These are phyloP conservation scores for Gastrolobium bilobum DNA, from an alignment of 306 rosid genomes.

Conservation along the genomic window DNA sequence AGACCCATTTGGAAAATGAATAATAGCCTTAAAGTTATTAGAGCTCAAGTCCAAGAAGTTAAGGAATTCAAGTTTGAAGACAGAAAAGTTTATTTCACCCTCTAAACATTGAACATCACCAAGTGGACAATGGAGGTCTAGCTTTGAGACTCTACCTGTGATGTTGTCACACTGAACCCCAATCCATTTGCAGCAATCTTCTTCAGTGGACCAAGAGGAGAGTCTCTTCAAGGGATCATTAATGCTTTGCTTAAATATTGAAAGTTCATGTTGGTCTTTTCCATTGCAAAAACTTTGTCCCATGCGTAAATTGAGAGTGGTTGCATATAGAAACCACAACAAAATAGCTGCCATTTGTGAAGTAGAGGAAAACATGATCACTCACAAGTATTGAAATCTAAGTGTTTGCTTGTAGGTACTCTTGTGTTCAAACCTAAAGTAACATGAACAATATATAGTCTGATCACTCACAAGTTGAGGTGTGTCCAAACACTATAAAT, in stretches of 20 bases:
- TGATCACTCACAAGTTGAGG: no score
- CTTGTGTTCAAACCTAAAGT: no score
- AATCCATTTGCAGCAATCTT: slow-evolving; percentile 21
- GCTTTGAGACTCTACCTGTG: slow-evolving; percentile 2
- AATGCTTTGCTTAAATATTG: slow-evolving; percentile 4
- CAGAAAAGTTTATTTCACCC: slow-evolving; percentile 9
- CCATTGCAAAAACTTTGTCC: background rate
- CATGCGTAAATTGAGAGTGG: background rate
- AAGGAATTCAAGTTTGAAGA: background rate
- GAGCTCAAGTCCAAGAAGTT: background rate
- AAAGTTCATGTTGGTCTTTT: slow-evolving; percentile 10
- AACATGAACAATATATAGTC: no score
- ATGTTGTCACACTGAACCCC: slow-evolving; percentile 21
- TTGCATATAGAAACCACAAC: background rate
- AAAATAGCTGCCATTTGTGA: background rate
- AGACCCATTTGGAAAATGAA: background rate
- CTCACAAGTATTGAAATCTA: background rate
- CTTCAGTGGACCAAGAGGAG: slow-evolving; percentile 32
- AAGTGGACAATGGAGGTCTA: slow-evolving; percentile 15
- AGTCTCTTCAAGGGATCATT: slow-evolving; percentile 13
- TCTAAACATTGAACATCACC: background rate
- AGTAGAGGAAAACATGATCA: background rate
- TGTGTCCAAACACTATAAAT: no score
- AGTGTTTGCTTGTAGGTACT: background rate
- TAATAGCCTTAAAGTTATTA: background rate